A percentile compares a stretch with the other conserved stretches of the same genome.
These are phyloP conservation scores for Akebia trifoliata DNA, from an alignment of 164 flowering plant species.

Conservation along the genomic window DNA sequence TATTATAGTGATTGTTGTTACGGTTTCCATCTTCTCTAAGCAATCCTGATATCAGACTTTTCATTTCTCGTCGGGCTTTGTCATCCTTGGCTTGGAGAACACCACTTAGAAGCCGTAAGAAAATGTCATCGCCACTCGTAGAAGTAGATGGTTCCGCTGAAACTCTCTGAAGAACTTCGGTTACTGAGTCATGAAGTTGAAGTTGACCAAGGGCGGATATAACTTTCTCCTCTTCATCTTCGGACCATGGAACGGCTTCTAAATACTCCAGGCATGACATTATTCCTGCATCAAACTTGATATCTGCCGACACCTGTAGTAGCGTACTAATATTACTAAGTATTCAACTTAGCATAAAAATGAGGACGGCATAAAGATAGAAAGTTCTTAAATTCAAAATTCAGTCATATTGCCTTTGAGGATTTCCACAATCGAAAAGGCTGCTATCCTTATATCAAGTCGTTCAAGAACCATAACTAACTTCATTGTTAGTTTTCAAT, in stretches of 20 bases:
- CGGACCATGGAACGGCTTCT: constrained; percentile 93
- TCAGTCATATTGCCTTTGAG: neutral
- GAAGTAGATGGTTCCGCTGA: constrained; percentile 54
- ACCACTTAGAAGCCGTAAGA: constrained; percentile 46
- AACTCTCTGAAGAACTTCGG: constrained; percentile 62
- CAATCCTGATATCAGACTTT: constrained; percentile 48
- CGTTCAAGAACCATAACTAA: neutral
- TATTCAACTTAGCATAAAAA: neutral
- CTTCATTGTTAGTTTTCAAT: neutral
- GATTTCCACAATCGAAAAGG: neutral
- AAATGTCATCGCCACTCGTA: constrained; percentile 43
- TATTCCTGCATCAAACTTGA: constrained; percentile 65
- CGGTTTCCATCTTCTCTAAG: constrained; percentile 49
- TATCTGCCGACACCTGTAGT: constrained; percentile 66
- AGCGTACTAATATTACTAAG: constrained; percentile 9
- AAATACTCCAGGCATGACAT: constrained; percentile 70
- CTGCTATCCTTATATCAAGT: neutral
- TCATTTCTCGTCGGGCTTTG: constrained; percentile 87
- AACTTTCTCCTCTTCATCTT: constrained; percentile 72
- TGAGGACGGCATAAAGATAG: neutral
- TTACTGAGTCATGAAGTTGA: constrained; percentile 37
- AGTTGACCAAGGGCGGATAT: constrained; percentile 50
- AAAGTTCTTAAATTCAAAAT: neutral
- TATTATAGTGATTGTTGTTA: constrained; percentile 5
- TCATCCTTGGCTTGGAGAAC: constrained; percentile 80